Percentiles rank a stretch among this genome's conserved stretches.
Conservation (phyloP, 73 alveolate species). For the Blepharisma japonicum region DNA sequence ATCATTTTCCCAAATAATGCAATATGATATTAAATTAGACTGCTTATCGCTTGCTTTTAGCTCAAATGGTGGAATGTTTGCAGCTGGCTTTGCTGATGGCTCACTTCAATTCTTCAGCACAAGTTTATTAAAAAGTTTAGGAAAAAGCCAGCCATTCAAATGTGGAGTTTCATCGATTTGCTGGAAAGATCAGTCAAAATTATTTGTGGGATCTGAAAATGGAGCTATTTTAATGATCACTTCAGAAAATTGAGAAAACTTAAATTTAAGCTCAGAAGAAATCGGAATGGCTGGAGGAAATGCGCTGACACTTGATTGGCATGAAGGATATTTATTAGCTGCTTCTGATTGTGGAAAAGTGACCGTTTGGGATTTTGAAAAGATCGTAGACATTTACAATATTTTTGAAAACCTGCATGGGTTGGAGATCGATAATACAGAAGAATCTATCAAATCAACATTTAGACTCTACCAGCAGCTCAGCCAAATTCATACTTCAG, state of each 20-base stretch:
- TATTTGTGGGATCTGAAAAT: conserved; percentile 3
- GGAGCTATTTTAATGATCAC: background rate
- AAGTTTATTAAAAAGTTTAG: background rate
- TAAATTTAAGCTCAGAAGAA: background rate
- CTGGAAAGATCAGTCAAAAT: background rate
- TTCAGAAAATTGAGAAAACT: background rate
- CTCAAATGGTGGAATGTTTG: background rate
- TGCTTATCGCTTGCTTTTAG: background rate
- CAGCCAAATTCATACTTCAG: background rate
- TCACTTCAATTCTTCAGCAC: background rate
- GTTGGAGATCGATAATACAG: background rate
- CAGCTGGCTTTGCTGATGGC: conserved; percentile 11
- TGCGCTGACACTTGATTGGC: background rate
- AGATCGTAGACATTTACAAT: background rate
- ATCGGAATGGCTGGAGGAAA: background rate
- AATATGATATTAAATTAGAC: background rate
- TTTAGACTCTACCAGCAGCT: background rate
- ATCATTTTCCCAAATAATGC: background rate
- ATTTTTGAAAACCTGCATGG: background rate
- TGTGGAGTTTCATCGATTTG: background rate
- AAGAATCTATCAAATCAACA: background rate
- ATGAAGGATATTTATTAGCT: background rate
- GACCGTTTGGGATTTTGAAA: background rate
- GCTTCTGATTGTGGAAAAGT: background rate
- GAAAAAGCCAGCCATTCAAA: background rate